Evolutionary conservation across 305 asterid genomes (phyloP).

Genomic region (Ajuga reptans): DNA sequence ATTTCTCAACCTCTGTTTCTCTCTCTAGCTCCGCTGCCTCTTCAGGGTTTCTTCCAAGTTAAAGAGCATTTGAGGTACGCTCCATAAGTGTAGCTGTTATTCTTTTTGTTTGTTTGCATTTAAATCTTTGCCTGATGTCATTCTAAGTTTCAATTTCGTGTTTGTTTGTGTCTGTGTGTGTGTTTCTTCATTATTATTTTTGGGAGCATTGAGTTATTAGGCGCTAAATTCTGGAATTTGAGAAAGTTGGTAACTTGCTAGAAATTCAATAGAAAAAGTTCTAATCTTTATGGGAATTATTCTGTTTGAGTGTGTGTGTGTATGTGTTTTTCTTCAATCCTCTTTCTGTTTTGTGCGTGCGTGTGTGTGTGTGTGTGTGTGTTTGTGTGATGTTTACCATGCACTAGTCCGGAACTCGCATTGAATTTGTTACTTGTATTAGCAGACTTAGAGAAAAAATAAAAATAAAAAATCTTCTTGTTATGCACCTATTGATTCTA

Average conservation of each 20-base stretch:
- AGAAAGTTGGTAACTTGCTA: slow-evolving; percentile 19
- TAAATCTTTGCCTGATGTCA: neutral
- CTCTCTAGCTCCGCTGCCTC: slow-evolving; percentile 8
- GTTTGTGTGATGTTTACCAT: neutral
- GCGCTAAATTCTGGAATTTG: slow-evolving; percentile 7
- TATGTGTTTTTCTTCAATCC: neutral
- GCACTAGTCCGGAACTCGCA: neutral
- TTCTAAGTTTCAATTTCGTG: slow-evolving; percentile 8
- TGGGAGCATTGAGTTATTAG: slow-evolving; percentile 16
- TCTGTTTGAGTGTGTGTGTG: neutral
- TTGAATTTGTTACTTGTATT: neutral
- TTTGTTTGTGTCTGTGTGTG: neutral
- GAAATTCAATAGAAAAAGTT: neutral
- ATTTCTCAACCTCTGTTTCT: neutral
- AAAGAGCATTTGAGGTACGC: slow-evolving; percentile 24
- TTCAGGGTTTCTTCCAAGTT: slow-evolving; percentile 6
- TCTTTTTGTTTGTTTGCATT: neutral
- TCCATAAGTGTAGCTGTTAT: neutral
- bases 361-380: neutral
- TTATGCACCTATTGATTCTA: slow-evolving; percentile 9
- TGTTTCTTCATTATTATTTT: neutral
- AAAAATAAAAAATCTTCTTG: neutral
- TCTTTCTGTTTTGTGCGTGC: neutral
- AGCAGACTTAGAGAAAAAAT: neutral
- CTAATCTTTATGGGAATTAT: slow-evolving; percentile 10